A percentile compares a stretch with the other conserved stretches of the same genome.
phyloP scores from a whole-genome alignment of 495 filamentous ascomycete genomes.

The Ascobolus immersus region DNA sequence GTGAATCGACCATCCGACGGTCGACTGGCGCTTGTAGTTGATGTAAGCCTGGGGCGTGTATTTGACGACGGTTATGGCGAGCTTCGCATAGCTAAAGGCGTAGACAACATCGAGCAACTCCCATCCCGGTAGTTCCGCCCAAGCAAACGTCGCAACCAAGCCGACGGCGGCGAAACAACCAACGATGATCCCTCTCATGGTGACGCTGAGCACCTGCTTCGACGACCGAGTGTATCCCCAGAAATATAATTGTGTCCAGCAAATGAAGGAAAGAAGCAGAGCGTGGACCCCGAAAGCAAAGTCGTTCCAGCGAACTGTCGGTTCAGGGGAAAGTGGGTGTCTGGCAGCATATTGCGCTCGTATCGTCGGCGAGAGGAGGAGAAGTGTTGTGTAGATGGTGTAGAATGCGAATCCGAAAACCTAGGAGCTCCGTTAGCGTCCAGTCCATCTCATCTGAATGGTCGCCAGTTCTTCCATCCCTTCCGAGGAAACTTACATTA shows the following conservation, averaged over 20 bases:
- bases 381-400: conserved; percentile 39
- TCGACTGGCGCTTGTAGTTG: conserved; percentile 63
- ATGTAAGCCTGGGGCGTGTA: conserved; percentile 67
- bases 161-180: conserved; percentile 35
- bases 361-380: conserved; percentile 56
- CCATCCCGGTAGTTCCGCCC: conserved; percentile 23
- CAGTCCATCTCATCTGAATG: not conserved
- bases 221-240: conserved; percentile 15
- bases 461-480: not conserved
- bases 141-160: conserved; percentile 29
- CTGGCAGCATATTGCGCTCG: conserved; percentile 63
- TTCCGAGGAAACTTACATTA: conserved; percentile 42
- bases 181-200: conserved; percentile 39
- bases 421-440: too few species aligned
- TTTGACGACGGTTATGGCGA: conserved; percentile 70
- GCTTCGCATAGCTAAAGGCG: conserved; percentile 57
- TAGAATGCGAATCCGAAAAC: conserved; percentile 47
- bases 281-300: conserved; percentile 66
- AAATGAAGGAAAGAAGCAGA: conserved; percentile 36
- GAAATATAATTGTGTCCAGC: conserved; percentile 48
- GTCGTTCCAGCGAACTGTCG: conserved; percentile 77
- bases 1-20: conserved; percentile 61
- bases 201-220: conserved; percentile 31
- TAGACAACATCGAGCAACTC: conserved; percentile 75
- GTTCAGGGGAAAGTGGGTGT: conserved; percentile 39